Evolutionary conservation across 306 rosid species (phyloP).

Genomic region (Pterocarpus santalinus): DNA sequence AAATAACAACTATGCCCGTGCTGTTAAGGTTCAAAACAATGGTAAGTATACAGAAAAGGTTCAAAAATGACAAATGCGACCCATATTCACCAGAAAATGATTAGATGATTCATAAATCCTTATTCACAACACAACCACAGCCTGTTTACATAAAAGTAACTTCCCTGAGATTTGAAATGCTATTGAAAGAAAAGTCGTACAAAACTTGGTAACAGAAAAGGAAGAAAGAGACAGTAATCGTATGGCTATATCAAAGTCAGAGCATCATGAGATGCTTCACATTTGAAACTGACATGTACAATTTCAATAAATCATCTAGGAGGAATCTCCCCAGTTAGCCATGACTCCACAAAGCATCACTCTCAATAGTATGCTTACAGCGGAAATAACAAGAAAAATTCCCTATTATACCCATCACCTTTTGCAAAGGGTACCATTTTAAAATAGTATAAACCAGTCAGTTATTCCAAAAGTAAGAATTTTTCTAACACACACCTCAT

Average conservation of each 20-base stretch:
- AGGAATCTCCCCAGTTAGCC: constrained; percentile 9
- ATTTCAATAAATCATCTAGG: constrained; percentile 10
- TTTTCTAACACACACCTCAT: background rate
- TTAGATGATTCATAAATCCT: constrained; percentile 6
- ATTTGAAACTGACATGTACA: constrained; percentile 17
- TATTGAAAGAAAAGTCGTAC: constrained; percentile 10
- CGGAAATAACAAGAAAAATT: constrained; percentile 17
- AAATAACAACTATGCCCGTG: constrained; percentile 10
- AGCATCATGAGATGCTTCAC: constrained; percentile 24
- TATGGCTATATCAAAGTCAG: constrained; percentile 13
- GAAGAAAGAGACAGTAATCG: background rate
- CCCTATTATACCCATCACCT: background rate
- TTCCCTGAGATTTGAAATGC: background rate
- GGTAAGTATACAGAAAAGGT: background rate
- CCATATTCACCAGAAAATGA: constrained; percentile 21
- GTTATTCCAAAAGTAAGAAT: background rate
- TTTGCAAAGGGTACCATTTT: background rate
- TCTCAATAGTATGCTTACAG: constrained; percentile 16
- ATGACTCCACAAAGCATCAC: background rate
- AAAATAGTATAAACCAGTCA: background rate
- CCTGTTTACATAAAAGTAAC: constrained; percentile 9
- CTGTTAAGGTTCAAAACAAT: constrained; percentile 23
- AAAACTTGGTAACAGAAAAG: constrained; percentile 9
- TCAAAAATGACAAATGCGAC: constrained; percentile 11
- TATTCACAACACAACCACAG: constrained; percentile 28